Evolutionary conservation across 345 rosid species (phyloP).

Genomic region (Chamaenerion angustifolium): DNA sequence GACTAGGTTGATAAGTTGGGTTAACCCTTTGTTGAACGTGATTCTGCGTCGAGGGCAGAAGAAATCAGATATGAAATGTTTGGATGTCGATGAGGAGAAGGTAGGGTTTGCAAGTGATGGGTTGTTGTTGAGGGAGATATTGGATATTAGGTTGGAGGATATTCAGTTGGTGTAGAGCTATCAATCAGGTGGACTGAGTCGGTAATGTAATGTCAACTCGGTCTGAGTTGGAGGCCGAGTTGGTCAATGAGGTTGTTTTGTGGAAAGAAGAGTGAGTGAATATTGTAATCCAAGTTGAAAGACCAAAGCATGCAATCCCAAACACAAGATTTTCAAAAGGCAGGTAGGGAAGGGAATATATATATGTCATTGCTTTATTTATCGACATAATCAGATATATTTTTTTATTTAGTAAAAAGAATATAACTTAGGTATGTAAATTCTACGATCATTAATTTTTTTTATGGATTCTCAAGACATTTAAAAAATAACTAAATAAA

Average conservation of each 20-base stretch:
- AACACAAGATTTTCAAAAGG: conserved; percentile 21
- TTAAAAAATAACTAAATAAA: too few species aligned
- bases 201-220: neutral
- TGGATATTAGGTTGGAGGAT: conserved; percentile 15
- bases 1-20: conserved; percentile 15
- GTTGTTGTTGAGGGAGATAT: conserved; percentile 17
- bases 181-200: neutral
- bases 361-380: conserved; percentile 6
- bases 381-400: too few species aligned
- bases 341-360: conserved; percentile 15
- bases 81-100: conserved; percentile 6
- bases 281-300: conserved; percentile 2
- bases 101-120: conserved; percentile 5
- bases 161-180: neutral
- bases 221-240: neutral
- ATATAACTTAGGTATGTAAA: neutral
- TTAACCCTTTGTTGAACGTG: conserved; percentile 21
- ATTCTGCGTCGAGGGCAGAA: conserved; percentile 17
- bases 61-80: conserved; percentile 6
- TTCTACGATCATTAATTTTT: neutral
- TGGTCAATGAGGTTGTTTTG: conserved; percentile 4
- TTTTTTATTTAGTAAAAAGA: too few species aligned
- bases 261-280: too few species aligned
- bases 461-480: too few species aligned
- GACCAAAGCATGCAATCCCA: conserved; percentile 9